Base-by-base conservation (phyloP, 305 asterid species). In the Plantago rigida region DNA sequence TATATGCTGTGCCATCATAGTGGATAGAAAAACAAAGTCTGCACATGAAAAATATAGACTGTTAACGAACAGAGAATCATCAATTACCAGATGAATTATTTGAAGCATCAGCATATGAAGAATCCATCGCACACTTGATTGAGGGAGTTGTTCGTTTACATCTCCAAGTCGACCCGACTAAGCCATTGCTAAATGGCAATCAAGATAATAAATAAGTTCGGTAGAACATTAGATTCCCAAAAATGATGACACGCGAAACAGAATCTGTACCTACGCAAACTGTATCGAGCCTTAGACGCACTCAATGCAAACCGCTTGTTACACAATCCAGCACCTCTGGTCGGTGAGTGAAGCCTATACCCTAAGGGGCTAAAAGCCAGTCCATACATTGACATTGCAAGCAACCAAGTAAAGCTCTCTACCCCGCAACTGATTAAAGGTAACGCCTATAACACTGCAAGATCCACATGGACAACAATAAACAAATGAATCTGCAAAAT, bases 71-170 rank as follows among this genome's bases (percentile, higher is more conserved):
- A 64, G 36, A 15, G 26, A 67, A 62, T 51, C 3, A 31, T 53
- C 3, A 26, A 57, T 75, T 86, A 89, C 99, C 92, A 56, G 79
- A 71, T 59, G 96, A 75, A 60, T 73, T 86, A 72, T 80, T 79
- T 51, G 73, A 60, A 67, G 79, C 63, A 79, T 82, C 88, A 47
- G 92, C 85, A 69, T 66, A 89, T 69, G 97, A 82, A 64, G 97
- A 93, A 73, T 85, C 97, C 90, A 86, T 82, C 13, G 97, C 83
- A 70, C 90, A 83, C 70, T 80, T 86, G 63, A 86, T 50, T 28
- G 69, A 29, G 56, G 79, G 78, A 59, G 51, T 65, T 54, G 73
- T 67, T 56, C 56, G 74, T 65, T 69, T 69, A 67, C 39, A 71
- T 56, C 80, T 76, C 82, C 75, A 79, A 54, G 79, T 66, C 47